phyloP scores from a whole-genome alignment of 2,329 filamentous ascomycete genomes.

The Amesomyces nigricolor region DNA sequence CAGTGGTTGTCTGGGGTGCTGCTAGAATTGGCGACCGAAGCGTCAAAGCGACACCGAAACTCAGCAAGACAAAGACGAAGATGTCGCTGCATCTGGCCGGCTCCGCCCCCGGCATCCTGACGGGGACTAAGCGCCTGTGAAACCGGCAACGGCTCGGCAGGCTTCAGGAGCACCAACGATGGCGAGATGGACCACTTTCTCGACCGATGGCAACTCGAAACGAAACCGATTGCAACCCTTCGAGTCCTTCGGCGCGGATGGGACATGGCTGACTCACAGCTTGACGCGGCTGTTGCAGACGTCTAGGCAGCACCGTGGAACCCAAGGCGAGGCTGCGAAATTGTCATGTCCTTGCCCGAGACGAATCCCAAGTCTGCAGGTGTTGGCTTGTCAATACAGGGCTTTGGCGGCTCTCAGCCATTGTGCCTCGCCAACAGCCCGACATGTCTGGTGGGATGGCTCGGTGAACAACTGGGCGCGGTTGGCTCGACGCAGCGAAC shows the following conservation, averaged over 20 bases:
- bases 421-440: slow-evolving; percentile 14
- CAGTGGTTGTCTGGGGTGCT: too few relatives aligned
- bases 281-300: neutral
- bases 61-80: too few relatives aligned
- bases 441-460: neutral
- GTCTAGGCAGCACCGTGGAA: slow-evolving; percentile 1
- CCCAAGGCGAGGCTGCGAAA: neutral
- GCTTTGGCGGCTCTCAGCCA: slow-evolving; percentile 10
- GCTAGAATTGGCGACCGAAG: too few relatives aligned
- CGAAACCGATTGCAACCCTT: neutral
- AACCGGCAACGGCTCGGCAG: too few relatives aligned
- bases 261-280: slow-evolving; percentile 3
- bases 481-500: neutral
- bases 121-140: too few relatives aligned
- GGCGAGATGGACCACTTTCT: neutral
- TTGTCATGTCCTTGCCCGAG: neutral
- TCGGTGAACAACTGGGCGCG: slow-evolving; percentile 4
- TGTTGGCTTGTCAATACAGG: neutral
- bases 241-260: neutral
- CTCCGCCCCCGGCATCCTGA: too few relatives aligned
- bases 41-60: too few relatives aligned
- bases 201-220: neutral
- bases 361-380: neutral
- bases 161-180: too few relatives aligned
- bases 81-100: too few relatives aligned